Conservation (phyloP, 371 early-diverging fungal species). For the Gilbertella persicaria region DNA sequence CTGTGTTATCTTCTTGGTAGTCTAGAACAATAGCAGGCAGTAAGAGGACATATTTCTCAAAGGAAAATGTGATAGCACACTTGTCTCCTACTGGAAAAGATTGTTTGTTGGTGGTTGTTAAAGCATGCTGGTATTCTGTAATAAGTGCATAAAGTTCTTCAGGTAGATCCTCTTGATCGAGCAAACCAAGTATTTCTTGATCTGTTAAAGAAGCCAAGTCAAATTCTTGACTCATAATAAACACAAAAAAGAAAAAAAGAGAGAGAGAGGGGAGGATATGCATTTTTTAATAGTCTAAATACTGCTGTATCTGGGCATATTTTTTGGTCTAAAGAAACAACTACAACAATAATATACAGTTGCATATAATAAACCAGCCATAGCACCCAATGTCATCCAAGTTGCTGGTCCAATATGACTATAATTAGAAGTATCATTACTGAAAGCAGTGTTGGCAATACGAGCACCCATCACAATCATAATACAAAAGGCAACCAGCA, state of each 20-base stretch:
- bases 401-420: constrained; percentile 23
- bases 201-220: not conserved
- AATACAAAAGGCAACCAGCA: constrained; percentile 17
- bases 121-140: not conserved
- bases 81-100: not conserved
- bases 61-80: constrained; percentile 12
- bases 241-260: not conserved
- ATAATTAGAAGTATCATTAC: not conserved
- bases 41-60: constrained; percentile 1
- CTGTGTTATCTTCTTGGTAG: not conserved
- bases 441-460: constrained; percentile 22
- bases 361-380: constrained; percentile 26
- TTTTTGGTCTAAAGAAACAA: constrained; percentile 13
- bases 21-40: not conserved
- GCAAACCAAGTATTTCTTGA: not conserved
- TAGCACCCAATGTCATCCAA: constrained; percentile 37
- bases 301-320: not conserved
- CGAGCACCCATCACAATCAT: constrained; percentile 23
- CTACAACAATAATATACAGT: constrained; percentile 32
- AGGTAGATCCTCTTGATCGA: not conserved
- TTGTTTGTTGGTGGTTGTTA: not conserved
- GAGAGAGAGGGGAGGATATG: not conserved
- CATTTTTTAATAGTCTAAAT: not conserved
- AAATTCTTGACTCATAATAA: not conserved
- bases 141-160: not conserved